Percentiles rank a stretch among this genome's conserved stretches.
Conservation (phyloP, 768 basidiomycete species). For the Lactifluus piperatus region DNA sequence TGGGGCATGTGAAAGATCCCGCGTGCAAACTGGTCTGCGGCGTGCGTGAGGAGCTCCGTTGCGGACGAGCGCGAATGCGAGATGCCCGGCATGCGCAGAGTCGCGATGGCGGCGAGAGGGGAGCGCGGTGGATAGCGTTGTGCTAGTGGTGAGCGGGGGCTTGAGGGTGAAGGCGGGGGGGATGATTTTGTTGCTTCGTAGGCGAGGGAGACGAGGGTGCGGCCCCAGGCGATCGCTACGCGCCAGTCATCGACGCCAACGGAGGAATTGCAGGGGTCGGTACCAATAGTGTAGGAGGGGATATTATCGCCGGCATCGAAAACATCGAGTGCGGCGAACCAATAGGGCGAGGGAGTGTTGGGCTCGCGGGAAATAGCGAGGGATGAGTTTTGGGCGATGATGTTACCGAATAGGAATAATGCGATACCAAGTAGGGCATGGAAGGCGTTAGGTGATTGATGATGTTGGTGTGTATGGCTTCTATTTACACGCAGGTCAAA, state of each 20-base stretch:
- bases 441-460: slow-evolving; percentile 54
- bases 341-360: slow-evolving; percentile 41
- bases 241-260: slow-evolving; percentile 50
- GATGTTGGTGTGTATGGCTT: background rate
- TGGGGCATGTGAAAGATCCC: slow-evolving; percentile 70
- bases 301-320: slow-evolving; percentile 62
- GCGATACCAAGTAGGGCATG: slow-evolving; percentile 57
- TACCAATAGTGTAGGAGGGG: slow-evolving; percentile 32
- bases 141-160: background rate
- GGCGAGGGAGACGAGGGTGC: slow-evolving; percentile 52
- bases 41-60: slow-evolving; percentile 47
- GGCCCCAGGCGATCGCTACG: slow-evolving; percentile 59
- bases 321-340: slow-evolving; percentile 59
- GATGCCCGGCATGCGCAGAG: slow-evolving; percentile 43
- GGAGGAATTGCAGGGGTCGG: background rate
- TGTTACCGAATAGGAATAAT: slow-evolving; percentile 54
- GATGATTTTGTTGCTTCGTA: slow-evolving; percentile 31
- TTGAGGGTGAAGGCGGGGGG: slow-evolving; percentile 24
- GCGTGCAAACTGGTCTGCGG: slow-evolving; percentile 61
- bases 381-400: slow-evolving; percentile 44
- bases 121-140: slow-evolving; percentile 26
- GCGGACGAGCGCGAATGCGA: slow-evolving; percentile 34
- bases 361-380: slow-evolving; percentile 51
- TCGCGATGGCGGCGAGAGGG: slow-evolving; percentile 41
- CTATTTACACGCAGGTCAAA: background rate